Base-by-base conservation (phyloP, 208 protist genomes). In the Phytomonas sp. region DNA sequence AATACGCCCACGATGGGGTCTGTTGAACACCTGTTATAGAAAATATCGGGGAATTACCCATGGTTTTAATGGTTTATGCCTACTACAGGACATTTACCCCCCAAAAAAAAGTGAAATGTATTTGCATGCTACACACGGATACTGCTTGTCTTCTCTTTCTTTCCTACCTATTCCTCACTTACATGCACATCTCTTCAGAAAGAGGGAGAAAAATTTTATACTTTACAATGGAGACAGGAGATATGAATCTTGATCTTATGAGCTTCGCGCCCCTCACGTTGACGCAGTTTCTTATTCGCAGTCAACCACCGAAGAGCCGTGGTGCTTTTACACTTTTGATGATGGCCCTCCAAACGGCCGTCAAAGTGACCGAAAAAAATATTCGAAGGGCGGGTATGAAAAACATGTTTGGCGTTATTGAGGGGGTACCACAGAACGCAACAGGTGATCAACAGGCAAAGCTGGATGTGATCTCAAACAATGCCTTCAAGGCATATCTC, bases 281-380 rank as follows among this genome's bases (percentile, higher is more conserved):
- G 60, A 91, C 85, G 77, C 90, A 95, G 80, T 95, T 85, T 77
- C 74, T 95, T 36, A 90, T 95, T 72, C 81, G 76, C 70, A 93
- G 78, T 65, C 90, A 95, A 67, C 90, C 90, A 3, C 68, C 73
- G 68, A 70, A 83, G 70, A 91, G 87, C 62, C 78, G 86, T 31
- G 90, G 90, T 65, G 87, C 86, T 62, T 95, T 95, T 70, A 95
- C 90, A 40, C 71, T 95, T 23, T 80, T 95, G 72, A 95, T 95
- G 90, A 95, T 93, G 84, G 90, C 90, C 23, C 85, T 95, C 37
- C 90, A 95, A 63, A 95, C 90, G 0, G 83, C 87, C 11, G 84
- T 95, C 28, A 95, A 95, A 75, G 80, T 95, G 23, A 85, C 93
- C 68, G 90, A 95, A 72, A 91, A 84, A 53, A 93, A 87, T 66